Base-by-base conservation (phyloP, 2,329 filamentous ascomycete genomes). In the Dactylellina haptotyla region DNA sequence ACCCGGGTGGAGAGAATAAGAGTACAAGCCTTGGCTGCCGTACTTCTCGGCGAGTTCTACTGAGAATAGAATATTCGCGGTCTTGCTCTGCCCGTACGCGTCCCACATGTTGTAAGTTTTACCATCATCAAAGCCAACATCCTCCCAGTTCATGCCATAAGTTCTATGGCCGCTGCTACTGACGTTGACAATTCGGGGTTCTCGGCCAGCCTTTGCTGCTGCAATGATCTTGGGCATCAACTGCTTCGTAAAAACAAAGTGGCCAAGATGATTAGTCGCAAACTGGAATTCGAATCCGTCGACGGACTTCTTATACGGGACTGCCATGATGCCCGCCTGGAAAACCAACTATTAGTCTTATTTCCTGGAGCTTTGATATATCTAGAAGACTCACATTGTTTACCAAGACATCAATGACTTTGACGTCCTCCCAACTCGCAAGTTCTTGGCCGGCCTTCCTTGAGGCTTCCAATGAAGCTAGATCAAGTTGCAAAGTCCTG, bases 81-180 rank as follows among this genome's bases (percentile, higher is more conserved):
- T 83, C 78, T 86, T 86, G 76, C 83, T 83, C 76, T 84, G 83
- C 1, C 81, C 82, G 70, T 86, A 86, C 1, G 83, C 83, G 1
- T 79, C 75, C 79, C 83, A 84, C 3, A 70, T 72, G 0, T 78
- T 74, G 59, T 82, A 82, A 1, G 61, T 67, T 34, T 56, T 20
- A 51, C 41, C 57, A 72, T 80, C 82, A n/a, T 80, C 77, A 67
- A 84, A 84, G 34, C 83, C 82, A 56, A 79, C 81, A 75, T 85
- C 83, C 34, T 80, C 79, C 66, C 82, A 84, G 2, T 82, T 79
- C n/a, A 85, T 76, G 1, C 81, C 81, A 2, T 78, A 76, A 5
- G 84, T 48, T 4, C 81, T 79, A 74, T 85, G 80, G 0, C 83
- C 84, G 25, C 81, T 78, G 76, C 83, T 84, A 25, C 80, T 80